Conservation (phyloP, 257 asterid species). For the Rauvolfia tetraphylla region DNA sequence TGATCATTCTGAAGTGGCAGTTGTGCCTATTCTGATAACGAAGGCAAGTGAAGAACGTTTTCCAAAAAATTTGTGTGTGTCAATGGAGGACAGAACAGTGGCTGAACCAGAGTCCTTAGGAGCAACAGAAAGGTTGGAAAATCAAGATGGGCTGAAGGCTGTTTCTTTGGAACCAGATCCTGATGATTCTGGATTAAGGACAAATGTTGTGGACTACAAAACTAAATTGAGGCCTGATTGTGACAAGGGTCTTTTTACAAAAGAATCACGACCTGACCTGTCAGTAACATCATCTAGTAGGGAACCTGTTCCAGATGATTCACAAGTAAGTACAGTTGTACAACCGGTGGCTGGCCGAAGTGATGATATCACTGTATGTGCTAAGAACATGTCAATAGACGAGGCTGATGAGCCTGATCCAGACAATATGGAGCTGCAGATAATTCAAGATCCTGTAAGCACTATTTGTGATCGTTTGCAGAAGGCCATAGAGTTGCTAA, state of each 20-base stretch:
- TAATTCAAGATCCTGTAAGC: slow-evolving; percentile 83
- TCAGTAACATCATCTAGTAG: slow-evolving; percentile 9
- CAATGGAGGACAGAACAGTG: background rate
- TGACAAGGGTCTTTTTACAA: background rate
- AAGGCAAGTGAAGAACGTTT: slow-evolving; percentile 27
- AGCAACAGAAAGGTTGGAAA: slow-evolving; percentile 16
- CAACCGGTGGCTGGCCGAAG: slow-evolving; percentile 33
- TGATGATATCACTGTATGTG: slow-evolving; percentile 11
- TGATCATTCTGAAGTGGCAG: slow-evolving; percentile 17
- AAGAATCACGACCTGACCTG: background rate
- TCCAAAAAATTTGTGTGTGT: background rate
- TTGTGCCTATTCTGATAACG: slow-evolving; percentile 20
- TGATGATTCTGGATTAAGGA: slow-evolving; percentile 27
- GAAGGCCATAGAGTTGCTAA: slow-evolving; percentile 57
- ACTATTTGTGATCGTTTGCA: slow-evolving; percentile 60
- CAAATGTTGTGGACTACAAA: slow-evolving; percentile 6
- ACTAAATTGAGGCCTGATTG: slow-evolving; percentile 16
- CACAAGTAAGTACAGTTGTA: slow-evolving; percentile 20
- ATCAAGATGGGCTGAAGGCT: background rate
- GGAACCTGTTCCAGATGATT: slow-evolving; percentile 28
- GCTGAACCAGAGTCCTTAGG: slow-evolving; percentile 14
- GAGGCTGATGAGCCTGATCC: slow-evolving; percentile 43
- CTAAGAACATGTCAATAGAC: slow-evolving; percentile 14
- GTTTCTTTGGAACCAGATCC: slow-evolving; percentile 31
- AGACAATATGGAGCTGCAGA: slow-evolving; percentile 62